Evolutionary conservation across 805 yeast species (phyloP).

Genomic region (Kuraishia hungarica): DNA sequence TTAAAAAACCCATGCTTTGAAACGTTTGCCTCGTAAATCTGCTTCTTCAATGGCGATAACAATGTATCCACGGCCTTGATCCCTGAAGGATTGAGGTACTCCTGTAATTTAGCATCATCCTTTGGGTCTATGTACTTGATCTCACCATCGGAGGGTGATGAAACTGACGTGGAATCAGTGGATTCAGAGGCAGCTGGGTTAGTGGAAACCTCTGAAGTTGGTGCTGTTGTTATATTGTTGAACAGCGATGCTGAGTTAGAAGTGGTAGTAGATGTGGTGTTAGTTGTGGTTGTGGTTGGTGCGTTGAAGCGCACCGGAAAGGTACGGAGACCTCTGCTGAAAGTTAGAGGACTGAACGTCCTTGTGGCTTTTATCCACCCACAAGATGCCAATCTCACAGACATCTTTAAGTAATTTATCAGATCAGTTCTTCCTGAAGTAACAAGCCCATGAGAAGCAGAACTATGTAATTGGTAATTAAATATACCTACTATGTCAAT

Average conservation of each 20-base stretch:
- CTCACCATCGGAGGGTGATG: neutral
- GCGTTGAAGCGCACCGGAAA: neutral
- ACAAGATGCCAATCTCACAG: neutral
- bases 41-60: slow-evolving; percentile 63
- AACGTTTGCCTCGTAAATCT: slow-evolving; percentile 56
- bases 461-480: too few relatives aligned
- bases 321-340: neutral
- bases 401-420: neutral
- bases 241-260: neutral
- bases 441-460: too few relatives aligned
- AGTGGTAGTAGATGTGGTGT: slow-evolving; percentile 3
- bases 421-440: neutral
- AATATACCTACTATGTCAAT: too few relatives aligned
- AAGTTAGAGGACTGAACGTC: neutral
- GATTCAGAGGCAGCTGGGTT: neutral
- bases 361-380: neutral
- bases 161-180: neutral
- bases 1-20: slow-evolving; percentile 59
- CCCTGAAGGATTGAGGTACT: slow-evolving; percentile 42
- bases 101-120: slow-evolving; percentile 32
- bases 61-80: slow-evolving; percentile 44
- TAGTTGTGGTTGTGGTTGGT: slow-evolving; percentile 12
- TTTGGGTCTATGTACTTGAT: slow-evolving; percentile 17
- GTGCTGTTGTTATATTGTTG: neutral
- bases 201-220: neutral